phyloP scores from a whole-genome alignment of 345 rosid species.

The Linum tenue region DNA sequence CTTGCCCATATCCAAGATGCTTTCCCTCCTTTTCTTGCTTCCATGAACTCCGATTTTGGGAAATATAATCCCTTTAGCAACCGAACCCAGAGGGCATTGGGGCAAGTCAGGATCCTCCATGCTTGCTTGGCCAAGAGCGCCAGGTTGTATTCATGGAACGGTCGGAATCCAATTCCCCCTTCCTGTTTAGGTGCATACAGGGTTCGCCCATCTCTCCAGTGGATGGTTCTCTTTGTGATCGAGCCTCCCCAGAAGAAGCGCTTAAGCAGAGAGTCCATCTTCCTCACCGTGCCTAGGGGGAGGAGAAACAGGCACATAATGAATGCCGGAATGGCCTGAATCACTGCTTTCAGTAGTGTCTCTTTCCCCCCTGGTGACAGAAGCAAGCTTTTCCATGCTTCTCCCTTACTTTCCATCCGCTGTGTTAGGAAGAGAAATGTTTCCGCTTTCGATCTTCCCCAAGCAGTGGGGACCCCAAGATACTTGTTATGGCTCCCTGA shows the following conservation, averaged over 20 bases:
- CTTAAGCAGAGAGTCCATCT: background rate
- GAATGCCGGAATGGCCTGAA: background rate
- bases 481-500: no score
- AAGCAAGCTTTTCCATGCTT: background rate
- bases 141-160: no score
- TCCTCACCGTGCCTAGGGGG: background rate
- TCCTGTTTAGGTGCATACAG: background rate
- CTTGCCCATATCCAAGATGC: no score
- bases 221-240: background rate
- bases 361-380: background rate
- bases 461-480: background rate
- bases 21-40: no score
- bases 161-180: background rate
- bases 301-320: background rate
- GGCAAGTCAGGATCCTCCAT: no score
- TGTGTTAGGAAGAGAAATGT: background rate
- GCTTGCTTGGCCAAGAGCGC: no score
- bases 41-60: no score
- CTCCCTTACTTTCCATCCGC: background rate
- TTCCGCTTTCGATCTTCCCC: background rate
- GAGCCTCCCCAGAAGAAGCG: background rate
- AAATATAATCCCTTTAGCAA: no score
- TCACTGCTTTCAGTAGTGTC: background rate
- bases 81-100: no score
- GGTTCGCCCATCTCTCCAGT: background rate